These are phyloP conservation scores for Xylariaceae sp. DNA, from an alignment of 2,329 filamentous ascomycete species.

Conservation along the genomic window DNA sequence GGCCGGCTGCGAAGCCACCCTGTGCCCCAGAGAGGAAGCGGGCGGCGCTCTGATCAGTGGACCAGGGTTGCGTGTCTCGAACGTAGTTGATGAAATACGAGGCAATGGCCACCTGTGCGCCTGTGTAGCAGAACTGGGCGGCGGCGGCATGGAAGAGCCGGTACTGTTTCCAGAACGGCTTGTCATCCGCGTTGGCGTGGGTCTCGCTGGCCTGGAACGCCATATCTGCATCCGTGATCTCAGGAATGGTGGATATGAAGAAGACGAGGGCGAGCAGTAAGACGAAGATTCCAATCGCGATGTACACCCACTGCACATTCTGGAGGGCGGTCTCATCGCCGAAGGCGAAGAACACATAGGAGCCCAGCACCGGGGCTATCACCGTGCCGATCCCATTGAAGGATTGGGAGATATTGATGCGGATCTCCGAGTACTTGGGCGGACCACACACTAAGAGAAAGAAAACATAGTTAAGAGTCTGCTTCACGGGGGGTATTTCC, in stretches of 20 bases:
- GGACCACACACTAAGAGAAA: slow-evolving; percentile 62
- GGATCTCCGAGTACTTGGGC: slow-evolving; percentile 70
- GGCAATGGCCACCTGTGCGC: slow-evolving; percentile 71
- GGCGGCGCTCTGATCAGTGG: slow-evolving; percentile 58
- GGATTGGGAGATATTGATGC: slow-evolving; percentile 78
- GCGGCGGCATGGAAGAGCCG: slow-evolving; percentile 76
- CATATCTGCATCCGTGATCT: slow-evolving; percentile 73
- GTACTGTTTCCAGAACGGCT: slow-evolving; percentile 73
- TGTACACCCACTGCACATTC: slow-evolving; percentile 79
- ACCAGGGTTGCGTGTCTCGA: slow-evolving; percentile 62
- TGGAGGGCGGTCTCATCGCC: slow-evolving; percentile 61
- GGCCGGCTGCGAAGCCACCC: slow-evolving; percentile 72
- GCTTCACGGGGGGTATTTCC: background rate
- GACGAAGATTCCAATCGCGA: slow-evolving; percentile 75
- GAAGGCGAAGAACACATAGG: slow-evolving; percentile 74
- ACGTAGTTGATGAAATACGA: slow-evolving; percentile 77
- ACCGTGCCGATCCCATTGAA: slow-evolving; percentile 79
- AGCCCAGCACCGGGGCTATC: slow-evolving; percentile 74
- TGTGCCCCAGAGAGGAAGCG: slow-evolving; percentile 77
- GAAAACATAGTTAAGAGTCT: slow-evolving; percentile 16
- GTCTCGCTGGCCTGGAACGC: slow-evolving; percentile 62
- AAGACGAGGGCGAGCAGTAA: slow-evolving; percentile 70
- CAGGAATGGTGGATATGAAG: slow-evolving; percentile 70
- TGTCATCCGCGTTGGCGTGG: slow-evolving; percentile 60
- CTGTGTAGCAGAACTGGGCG: slow-evolving; percentile 80